Percentiles rank a stretch among this genome's conserved stretches.
phyloP scores from a whole-genome alignment of 257 asterid species.

The Ballota nigra region DNA sequence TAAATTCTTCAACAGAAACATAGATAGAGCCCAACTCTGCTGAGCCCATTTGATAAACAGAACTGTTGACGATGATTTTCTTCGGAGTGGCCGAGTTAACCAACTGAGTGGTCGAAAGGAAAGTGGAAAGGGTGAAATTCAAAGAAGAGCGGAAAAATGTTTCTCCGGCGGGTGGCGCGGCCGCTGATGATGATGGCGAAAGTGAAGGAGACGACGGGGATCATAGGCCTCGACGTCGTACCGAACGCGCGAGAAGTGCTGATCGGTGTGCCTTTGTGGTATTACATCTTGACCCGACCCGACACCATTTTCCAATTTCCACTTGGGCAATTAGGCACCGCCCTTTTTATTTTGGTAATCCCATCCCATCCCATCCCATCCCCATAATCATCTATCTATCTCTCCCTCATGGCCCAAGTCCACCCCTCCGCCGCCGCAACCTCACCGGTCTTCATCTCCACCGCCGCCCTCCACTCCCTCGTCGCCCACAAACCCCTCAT shows the following conservation, averaged over 20 bases:
- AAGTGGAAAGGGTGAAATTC: background rate
- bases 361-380: too few relatives aligned
- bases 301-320: too few relatives aligned
- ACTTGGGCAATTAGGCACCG: too few relatives aligned
- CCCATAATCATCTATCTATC: too few relatives aligned
- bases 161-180: slow-evolving; percentile 79
- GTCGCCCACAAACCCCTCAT: slow-evolving; percentile 70
- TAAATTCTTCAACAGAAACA: background rate
- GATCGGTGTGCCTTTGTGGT: too few relatives aligned
- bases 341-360: too few relatives aligned
- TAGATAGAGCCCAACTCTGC: background rate
- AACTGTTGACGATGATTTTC: too few relatives aligned
- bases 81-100: slow-evolving; percentile 3
- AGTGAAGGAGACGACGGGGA: slow-evolving; percentile 95
- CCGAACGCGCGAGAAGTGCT: slow-evolving; percentile 93
- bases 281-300: too few relatives aligned
- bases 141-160: slow-evolving; percentile 44
- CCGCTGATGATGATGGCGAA: slow-evolving; percentile 88
- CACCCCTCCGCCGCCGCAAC: slow-evolving; percentile 32
- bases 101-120: slow-evolving; percentile 19
- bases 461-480: slow-evolving; percentile 46
- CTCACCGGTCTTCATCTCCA: slow-evolving; percentile 60
- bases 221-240: slow-evolving; percentile 92
- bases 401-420: too few relatives aligned
- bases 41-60: background rate